Evolutionary conservation across 257 asterid genomes (phyloP).

Genomic region (Knoxia roxburghii): DNA sequence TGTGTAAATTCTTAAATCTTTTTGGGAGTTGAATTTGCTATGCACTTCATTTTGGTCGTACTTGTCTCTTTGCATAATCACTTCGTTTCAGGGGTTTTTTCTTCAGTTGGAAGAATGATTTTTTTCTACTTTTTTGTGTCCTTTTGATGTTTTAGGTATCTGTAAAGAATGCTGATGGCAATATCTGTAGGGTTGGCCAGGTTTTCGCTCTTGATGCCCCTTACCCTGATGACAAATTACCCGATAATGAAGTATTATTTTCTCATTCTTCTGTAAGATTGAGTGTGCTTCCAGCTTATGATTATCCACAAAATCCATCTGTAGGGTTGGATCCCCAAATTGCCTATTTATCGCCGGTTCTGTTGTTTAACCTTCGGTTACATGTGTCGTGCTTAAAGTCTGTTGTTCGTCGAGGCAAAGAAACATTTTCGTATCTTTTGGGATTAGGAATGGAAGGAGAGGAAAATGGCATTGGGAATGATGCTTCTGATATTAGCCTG

Average conservation of each 20-base stretch:
- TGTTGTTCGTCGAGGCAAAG: conserved; percentile 58
- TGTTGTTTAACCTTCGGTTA: conserved; percentile 68
- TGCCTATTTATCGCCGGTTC: conserved; percentile 78
- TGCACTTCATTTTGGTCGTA: no score
- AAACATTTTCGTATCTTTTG: conserved; percentile 50
- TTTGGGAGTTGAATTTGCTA: no score
- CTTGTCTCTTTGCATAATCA: not conserved
- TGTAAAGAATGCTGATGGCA: conserved; percentile 51
- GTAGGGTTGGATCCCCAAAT: conserved; percentile 45
- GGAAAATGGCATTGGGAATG: conserved; percentile 31
- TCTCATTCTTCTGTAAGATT: conserved; percentile 31
- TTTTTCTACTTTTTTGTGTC: conserved; percentile 7
- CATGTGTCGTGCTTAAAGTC: conserved; percentile 67
- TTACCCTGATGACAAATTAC: conserved; percentile 20
- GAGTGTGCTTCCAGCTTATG: conserved; percentile 52
- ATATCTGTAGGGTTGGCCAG: conserved; percentile 66
- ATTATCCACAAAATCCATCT: conserved; percentile 34
- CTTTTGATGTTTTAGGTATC: conserved; percentile 40
- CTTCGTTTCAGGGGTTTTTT: not conserved
- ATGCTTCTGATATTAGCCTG: conserved; percentile 31
- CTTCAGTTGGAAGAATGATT: not conserved
- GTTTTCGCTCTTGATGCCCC: conserved; percentile 81
- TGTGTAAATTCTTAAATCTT: not conserved
- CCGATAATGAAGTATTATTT: conserved; percentile 18
- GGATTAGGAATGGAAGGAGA: conserved; percentile 34